Evolutionary conservation across 78 protist species (phyloP).

Genomic region (Dictyostelium firmibasis): DNA sequence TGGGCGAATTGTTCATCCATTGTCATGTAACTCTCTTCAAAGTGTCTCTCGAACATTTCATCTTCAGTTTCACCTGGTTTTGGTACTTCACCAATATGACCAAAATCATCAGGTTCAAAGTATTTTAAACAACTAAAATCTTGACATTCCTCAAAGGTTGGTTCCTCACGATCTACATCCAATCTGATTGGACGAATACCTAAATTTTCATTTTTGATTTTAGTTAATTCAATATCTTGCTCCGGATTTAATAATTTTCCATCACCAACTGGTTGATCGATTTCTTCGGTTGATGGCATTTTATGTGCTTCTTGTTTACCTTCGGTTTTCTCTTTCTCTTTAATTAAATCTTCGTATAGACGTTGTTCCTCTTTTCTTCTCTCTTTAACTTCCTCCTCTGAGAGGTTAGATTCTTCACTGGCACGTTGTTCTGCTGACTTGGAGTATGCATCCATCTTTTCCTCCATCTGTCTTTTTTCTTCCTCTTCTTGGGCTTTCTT

Average conservation of each 20-base stretch:
- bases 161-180: background rate
- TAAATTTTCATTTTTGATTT: background rate
- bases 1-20: background rate
- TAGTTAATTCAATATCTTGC: background rate
- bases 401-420: background rate
- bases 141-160: background rate
- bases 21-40: background rate
- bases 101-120: background rate
- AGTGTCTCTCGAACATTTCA: background rate
- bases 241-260: background rate
- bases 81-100: background rate
- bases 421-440: background rate
- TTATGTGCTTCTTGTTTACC: background rate
- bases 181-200: background rate
- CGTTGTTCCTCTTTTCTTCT: background rate
- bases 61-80: background rate
- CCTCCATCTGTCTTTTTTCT: background rate
- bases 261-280: background rate
- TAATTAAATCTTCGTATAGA: background rate
- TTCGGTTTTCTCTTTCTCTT: background rate
- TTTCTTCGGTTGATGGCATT: background rate
- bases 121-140: background rate
- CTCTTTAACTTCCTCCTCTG: constrained; percentile 3
- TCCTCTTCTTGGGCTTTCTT: background rate
- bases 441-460: background rate